These are phyloP conservation scores for Termitomyces bulborhizus DNA, from an alignment of 768 basidiomycete species.

Conservation along the genomic window DNA sequence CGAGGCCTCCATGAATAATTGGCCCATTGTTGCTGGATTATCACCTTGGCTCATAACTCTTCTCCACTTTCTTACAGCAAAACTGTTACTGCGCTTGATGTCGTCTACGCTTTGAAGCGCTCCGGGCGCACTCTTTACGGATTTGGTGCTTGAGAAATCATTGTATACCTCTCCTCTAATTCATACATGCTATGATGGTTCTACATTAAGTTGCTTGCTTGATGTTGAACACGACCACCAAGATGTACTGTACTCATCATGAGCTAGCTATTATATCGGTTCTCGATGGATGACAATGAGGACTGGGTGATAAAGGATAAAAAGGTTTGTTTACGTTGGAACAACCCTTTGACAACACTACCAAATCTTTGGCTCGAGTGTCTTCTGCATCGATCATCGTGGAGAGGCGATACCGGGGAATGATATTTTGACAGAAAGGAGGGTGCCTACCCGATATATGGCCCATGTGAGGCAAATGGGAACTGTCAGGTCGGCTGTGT, in stretches of 20 bases:
- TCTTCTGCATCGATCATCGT: conserved; percentile 15
- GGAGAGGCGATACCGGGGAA: conserved; percentile 19
- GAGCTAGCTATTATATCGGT: not conserved
- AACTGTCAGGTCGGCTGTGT: conserved; percentile 11
- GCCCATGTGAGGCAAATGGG: not conserved
- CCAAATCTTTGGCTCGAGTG: not conserved
- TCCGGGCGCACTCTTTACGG: conserved; percentile 71
- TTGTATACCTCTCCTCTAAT: not conserved
- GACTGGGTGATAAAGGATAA: conserved; percentile 13
- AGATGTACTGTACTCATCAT: not conserved
- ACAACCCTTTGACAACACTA: not conserved
- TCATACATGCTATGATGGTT: not conserved
- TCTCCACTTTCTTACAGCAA: conserved; percentile 34
- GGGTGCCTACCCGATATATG: not conserved
- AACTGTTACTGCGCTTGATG: conserved; percentile 86
- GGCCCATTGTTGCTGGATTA: not conserved
- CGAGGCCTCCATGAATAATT: not conserved
- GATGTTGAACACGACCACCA: not conserved
- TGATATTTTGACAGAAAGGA: conserved; percentile 16
- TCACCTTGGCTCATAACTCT: not conserved
- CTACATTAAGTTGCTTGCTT: not conserved
- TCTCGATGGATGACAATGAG: conserved; percentile 5
- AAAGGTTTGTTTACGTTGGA: not conserved
- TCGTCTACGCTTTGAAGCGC: conserved; percentile 69
- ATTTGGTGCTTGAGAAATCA: conserved; percentile 56